Percentiles rank a stretch among this genome's conserved stretches.
Evolutionary conservation across 139 green algal species (phyloP).

Genomic region (Chlamydomonas schloesseri): DNA sequence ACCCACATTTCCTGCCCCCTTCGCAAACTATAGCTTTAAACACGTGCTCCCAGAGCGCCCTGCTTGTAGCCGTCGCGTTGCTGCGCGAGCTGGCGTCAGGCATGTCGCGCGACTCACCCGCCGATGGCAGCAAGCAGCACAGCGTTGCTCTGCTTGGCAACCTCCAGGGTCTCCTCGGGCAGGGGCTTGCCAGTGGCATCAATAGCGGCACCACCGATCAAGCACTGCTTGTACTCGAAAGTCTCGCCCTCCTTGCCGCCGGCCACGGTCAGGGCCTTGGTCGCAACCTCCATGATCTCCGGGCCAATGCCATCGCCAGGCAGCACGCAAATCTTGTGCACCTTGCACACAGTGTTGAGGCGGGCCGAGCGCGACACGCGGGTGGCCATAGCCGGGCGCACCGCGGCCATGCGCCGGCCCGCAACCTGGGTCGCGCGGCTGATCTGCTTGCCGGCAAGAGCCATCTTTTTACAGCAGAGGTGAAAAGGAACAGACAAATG

Average conservation of each 20-base stretch:
- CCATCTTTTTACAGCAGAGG: not conserved
- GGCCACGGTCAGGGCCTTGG: slow-evolving; percentile 82
- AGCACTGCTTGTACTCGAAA: slow-evolving; percentile 87
- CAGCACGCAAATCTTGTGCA: slow-evolving; percentile 89
- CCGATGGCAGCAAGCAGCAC: slow-evolving; percentile 96
- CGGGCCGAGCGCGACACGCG: slow-evolving; percentile 5
- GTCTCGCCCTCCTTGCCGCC: slow-evolving; percentile 73
- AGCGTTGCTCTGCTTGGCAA: slow-evolving; percentile 88
- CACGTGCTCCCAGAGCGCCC: too few relatives aligned
- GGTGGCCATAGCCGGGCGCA: not conserved
- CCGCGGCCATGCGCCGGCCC: slow-evolving; percentile 7
- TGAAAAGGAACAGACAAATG: not conserved
- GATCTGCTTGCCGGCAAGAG: slow-evolving; percentile 35
- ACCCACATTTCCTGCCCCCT: too few relatives aligned
- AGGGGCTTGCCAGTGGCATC: slow-evolving; percentile 91
- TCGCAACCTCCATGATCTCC: slow-evolving; percentile 93
- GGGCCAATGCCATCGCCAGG: slow-evolving; percentile 98
- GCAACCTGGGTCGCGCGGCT: slow-evolving; percentile 1
- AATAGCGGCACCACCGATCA: slow-evolving; percentile 96
- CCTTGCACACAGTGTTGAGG: slow-evolving; percentile 37
- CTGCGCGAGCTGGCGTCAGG: too few relatives aligned
- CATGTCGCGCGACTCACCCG: slow-evolving; percentile 64
- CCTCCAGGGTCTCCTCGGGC: slow-evolving; percentile 87
- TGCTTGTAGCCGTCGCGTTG: too few relatives aligned
- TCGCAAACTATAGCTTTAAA: too few relatives aligned